Conservation (phyloP, 169 alveolate genomes). For the Plasmodium knowlesi region DNA sequence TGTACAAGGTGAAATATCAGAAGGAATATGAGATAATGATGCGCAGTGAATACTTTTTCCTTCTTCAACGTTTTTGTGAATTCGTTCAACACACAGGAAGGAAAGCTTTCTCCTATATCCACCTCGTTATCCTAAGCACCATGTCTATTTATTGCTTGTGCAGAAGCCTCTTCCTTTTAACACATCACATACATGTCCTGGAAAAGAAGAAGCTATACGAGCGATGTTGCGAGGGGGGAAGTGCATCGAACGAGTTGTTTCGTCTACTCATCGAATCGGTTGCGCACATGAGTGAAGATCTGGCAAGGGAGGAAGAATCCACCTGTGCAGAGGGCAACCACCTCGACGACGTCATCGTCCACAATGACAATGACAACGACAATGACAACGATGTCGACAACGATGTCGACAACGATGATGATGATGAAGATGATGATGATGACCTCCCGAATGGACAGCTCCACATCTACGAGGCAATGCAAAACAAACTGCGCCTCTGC, state of each 20-base stretch:
- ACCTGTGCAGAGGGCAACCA: neutral
- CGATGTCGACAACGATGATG: no score
- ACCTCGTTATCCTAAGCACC: neutral
- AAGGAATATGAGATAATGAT: constrained; percentile 37
- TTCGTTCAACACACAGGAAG: neutral
- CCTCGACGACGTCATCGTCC: no score
- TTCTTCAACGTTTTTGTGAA: neutral
- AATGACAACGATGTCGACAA: no score
- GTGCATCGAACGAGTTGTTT: neutral
- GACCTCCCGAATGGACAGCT: neutral
- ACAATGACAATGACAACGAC: no score
- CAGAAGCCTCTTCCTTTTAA: constrained; percentile 17
- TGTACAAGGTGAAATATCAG: constrained; percentile 23
- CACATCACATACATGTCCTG: constrained; percentile 1
- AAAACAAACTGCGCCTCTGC: neutral
- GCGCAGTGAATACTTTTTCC: neutral
- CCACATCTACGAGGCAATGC: neutral
- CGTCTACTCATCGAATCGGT: neutral
- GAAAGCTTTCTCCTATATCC: neutral
- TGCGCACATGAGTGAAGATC: neutral
- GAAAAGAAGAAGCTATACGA: neutral
- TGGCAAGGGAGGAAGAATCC: no score
- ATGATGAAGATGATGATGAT: neutral
- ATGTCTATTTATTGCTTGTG: constrained; percentile 16
- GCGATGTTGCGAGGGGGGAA: neutral